Percentiles rank a stretch among this genome's conserved stretches.
Conservation (phyloP, 2,329 filamentous ascomycete genomes). For the Stemphylium beticola region DNA sequence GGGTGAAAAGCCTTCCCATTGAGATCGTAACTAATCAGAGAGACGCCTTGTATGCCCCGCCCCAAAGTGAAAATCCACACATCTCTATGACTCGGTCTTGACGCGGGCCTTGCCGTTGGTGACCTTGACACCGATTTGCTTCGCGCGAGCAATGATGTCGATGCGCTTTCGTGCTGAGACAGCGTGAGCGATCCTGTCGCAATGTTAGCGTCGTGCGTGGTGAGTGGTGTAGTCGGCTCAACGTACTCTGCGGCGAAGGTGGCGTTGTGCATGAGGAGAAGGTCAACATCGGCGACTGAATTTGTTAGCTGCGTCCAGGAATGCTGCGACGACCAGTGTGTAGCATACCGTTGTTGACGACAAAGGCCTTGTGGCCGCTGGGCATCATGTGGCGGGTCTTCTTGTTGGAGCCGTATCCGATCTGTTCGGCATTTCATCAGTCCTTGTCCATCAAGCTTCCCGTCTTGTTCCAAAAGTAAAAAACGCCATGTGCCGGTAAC, state of each 20-base stretch:
- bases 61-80: constrained; percentile 36
- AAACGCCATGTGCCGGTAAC: neutral
- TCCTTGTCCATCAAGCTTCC: constrained; percentile 16
- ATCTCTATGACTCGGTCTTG: constrained; percentile 79
- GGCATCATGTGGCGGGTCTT: constrained; percentile 99
- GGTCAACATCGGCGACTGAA: constrained; percentile 81
- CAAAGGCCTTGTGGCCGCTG: constrained; percentile 99
- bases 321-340: neutral
- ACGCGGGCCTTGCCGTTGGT: constrained; percentile 99
- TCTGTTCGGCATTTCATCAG: constrained; percentile 63
- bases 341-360: constrained; percentile 81
- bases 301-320: constrained; percentile 26
- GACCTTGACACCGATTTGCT: constrained; percentile 99
- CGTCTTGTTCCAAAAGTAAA: neutral
- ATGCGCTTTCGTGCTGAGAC: constrained; percentile 99
- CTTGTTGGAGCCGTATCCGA: constrained; percentile 99
- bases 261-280: constrained; percentile 99
- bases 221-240: neutral
- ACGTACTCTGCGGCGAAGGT: constrained; percentile 97
- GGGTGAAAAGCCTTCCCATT: constrained; percentile 44
- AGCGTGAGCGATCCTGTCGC: constrained; percentile 86
- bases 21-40: constrained; percentile 47
- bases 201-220: constrained; percentile 14
- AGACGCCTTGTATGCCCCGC: constrained; percentile 48
- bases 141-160: constrained; percentile 95